Base-by-base conservation (phyloP, 2,329 filamentous ascomycete genomes). In the Trichoderma breve region DNA sequence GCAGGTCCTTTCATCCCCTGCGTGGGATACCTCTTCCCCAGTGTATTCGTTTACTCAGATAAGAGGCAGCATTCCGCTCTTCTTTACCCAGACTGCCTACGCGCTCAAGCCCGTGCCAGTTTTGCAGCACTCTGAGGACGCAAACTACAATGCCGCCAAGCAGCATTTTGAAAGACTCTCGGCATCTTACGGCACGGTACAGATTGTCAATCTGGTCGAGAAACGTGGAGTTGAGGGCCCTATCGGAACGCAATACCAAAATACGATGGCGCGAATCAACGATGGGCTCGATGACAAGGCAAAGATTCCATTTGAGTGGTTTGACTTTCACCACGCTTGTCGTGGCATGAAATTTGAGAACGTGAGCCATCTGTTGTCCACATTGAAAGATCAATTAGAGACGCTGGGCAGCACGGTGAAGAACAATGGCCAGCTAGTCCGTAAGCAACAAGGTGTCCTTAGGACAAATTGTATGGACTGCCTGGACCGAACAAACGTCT, bases 381-480 rank as follows among this genome's bases (percentile, higher is more conserved):
- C 85, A 0, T 82, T 98, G 4, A 88, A 88, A 32, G 82, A 86
- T 4, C 90, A 88, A n/a, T 84, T 98, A 12, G 89, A 92, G 57
- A 84, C 86, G 5, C 89, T 92, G 60, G 91, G 93, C 1, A 94
- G 93, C 83, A 94, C 92, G 0, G 87, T 93, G 3, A 83, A 86
- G 68, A 76, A 81, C 14, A 81, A 84, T 21, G 86, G 85, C 2
- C 78, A 81, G 34, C 72, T 87, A 15, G 76, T 81, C 18, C 76
- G 79, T 5, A 83, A 79, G 61, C 95, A 98, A 79, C 86, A 84
- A 30, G 95, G 95, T 1, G 89, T 97, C 7, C 80, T 98, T n/a
- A 88, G 96, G 71, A 98, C 94, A 2, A 99, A 99, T 78, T 99
- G 96, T 81, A 98, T 99, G 96, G 96, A 99, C 79, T 99, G 96